Conservation (phyloP, 2,329 filamentous ascomycete genomes). For the Fusarium lateritium region DNA sequence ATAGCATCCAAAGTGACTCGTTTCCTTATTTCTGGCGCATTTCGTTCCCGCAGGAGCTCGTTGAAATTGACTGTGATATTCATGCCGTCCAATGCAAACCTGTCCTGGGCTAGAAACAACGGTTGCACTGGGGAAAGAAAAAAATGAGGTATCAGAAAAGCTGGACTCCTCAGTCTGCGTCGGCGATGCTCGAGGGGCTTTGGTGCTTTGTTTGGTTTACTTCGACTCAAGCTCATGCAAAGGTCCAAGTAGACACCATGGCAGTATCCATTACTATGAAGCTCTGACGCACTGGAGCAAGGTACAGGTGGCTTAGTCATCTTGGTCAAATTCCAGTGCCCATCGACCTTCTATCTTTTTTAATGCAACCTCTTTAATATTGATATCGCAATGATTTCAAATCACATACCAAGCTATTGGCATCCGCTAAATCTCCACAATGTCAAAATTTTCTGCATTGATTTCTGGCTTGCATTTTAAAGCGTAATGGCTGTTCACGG, state of each 20-base stretch:
- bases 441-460: not conserved
- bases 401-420: not conserved
- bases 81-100: conserved; percentile 55
- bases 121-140: conserved; percentile 6
- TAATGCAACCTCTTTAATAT: conserved; percentile 18
- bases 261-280: conserved; percentile 39
- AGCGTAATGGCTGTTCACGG: not conserved
- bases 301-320: conserved; percentile 46
- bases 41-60: conserved; percentile 73
- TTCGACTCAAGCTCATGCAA: conserved; percentile 27
- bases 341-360: not conserved
- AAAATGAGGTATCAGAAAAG: not conserved
- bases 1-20: conserved; percentile 67
- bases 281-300: conserved; percentile 41
- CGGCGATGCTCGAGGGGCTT: conserved; percentile 1
- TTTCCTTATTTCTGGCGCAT: conserved; percentile 62
- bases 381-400: conserved; percentile 8
- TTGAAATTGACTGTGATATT: conserved; percentile 80
- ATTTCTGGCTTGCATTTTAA: not conserved
- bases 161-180: not conserved
- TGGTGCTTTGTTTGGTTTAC: conserved; percentile 26
- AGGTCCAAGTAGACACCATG: conserved; percentile 45
- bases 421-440: conserved; percentile 5
- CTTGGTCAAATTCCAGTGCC: not conserved
- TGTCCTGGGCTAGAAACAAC: conserved; percentile 21